Evolutionary conservation across 176 grass and related monocot species (phyloP), one percentile per base, ranked within the genome.

Genomic region (Pharus latifolius): DNA sequence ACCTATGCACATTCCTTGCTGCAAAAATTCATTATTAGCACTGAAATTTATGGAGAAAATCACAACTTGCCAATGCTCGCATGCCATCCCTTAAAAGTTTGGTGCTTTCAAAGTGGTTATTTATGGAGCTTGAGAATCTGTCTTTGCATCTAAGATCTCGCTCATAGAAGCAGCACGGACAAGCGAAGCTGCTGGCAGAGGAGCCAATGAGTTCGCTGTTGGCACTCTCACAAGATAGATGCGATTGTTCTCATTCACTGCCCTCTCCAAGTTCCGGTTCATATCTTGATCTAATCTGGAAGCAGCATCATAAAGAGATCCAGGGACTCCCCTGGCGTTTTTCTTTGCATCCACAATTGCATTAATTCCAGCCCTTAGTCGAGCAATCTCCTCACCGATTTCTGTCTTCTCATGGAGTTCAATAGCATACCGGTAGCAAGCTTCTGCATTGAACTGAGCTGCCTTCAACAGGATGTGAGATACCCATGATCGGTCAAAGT

Each of bases 401-500:
- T 92, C 85, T 38, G 68, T 80, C 70, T 88, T 85, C 18, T 85
- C 78, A 20, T 88, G 85, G 74, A 92, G 79, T 29, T 85, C 82
- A 10, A 82, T 81, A 20, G 59, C 49, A 4, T 83, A 82, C 24
- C 64, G 64, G 19, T 73, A 83, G 64, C 85, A 88, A 72, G 90
- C 85, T 73, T 88, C 77, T 49, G 90, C 85, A 67, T 80, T 79
- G 70, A 85, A 73, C 14, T 68, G 55, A 60, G 82, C 83, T 29
- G 80, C 68, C 75, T 96, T 96, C 35, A 96, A 74, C 47, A 89
- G 88, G 34, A 92, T 44, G 14, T 96, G 77, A 26, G 92, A 87
- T 24, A 80, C 65, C 92, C 92, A 96, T 46, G 77, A 77, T 79
- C 85, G 62, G 18, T 89, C 88, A 18, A 92, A 89, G 81, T 92